Percentiles rank a stretch among this genome's conserved stretches.
These are phyloP conservation scores for Rubia tinctorum DNA, from an alignment of 305 asterid species.

Conservation along the genomic window DNA sequence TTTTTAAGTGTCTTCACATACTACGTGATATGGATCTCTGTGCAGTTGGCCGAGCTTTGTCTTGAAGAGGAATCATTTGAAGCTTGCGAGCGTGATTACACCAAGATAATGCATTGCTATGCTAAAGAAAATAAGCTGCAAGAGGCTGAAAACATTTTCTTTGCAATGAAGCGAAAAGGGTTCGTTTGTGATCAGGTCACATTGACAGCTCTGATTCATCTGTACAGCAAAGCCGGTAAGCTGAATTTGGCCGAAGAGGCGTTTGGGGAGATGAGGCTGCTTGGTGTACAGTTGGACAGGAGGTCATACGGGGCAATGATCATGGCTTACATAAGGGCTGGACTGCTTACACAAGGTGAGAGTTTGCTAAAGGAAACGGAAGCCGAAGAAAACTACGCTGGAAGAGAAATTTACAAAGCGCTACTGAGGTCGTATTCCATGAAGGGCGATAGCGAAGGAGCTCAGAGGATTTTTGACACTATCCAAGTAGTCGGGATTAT, in stretches of 20 bases:
- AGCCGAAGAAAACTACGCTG: constrained; percentile 57
- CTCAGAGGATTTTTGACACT: constrained; percentile 75
- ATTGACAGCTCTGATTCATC: constrained; percentile 70
- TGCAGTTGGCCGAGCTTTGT: constrained; percentile 64
- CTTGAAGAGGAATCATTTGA: constrained; percentile 74
- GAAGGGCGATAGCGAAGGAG: constrained; percentile 62
- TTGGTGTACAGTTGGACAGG: constrained; percentile 63
- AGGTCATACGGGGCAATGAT: constrained; percentile 87
- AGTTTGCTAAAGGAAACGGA: constrained; percentile 64
- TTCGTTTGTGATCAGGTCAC: constrained; percentile 79
- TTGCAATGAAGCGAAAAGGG: constrained; percentile 63
- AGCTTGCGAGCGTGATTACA: constrained; percentile 72
- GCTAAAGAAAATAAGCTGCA: constrained; percentile 50
- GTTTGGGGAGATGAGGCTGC: constrained; percentile 78
- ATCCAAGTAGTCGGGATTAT: constrained; percentile 72
- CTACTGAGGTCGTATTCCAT: constrained; percentile 74
- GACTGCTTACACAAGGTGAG: constrained; percentile 53
- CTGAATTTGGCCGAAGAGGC: constrained; percentile 54
- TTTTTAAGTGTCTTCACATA: not conserved
- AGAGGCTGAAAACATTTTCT: constrained; percentile 60
- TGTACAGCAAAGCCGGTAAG: constrained; percentile 88
- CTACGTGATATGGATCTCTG: not conserved
- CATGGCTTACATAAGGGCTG: constrained; percentile 91
- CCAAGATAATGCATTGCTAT: constrained; percentile 65
- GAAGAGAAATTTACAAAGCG: constrained; percentile 85